Evolutionary conservation across 257 asterid genomes (phyloP).

Genomic region (Cruciata laevipes): DNA sequence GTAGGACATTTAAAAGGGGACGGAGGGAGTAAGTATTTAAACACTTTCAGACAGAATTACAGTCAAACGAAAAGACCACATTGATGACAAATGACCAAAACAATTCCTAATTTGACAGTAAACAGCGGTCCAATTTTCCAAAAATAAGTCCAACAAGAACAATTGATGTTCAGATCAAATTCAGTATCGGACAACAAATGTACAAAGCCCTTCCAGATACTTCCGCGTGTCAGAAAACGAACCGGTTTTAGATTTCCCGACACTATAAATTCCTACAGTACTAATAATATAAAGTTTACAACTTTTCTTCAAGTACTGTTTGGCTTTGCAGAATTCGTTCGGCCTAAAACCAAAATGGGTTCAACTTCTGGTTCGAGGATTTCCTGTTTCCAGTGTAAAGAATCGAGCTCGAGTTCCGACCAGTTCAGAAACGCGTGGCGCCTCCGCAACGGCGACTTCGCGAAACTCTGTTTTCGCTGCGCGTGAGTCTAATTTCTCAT

Average conservation of each 20-base stretch:
- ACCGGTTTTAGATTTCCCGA: not conserved
- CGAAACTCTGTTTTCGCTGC: slow-evolving; percentile 37
- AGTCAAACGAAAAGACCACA: not conserved
- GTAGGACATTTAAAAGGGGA: too few species aligned
- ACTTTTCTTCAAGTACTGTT: not conserved
- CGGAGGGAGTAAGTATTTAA: too few species aligned
- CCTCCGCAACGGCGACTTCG: slow-evolving; percentile 31
- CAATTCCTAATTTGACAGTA: not conserved
- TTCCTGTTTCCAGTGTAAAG: slow-evolving; percentile 29
- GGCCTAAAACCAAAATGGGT: slow-evolving; percentile 10
- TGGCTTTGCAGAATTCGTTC: not conserved
- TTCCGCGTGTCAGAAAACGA: slow-evolving; percentile 3
- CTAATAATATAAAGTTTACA: too few species aligned
- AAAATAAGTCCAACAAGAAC: not conserved
- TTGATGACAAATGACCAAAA: not conserved
- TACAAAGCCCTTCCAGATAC: not conserved
- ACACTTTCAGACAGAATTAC: too few species aligned
- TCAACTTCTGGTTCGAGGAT: slow-evolving; percentile 14
- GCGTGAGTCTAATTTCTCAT: slow-evolving; percentile 15
- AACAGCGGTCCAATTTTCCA: not conserved
- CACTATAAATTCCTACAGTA: not conserved
- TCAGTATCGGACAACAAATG: not conserved
- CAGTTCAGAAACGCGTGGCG: slow-evolving; percentile 37
- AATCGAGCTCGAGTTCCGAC: slow-evolving; percentile 22
- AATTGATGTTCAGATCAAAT: not conserved